Evolutionary conservation across 768 basidiomycete genomes (phyloP), one percentile per base, ranked within the genome.

Genomic region (Crucibulum laeve): DNA sequence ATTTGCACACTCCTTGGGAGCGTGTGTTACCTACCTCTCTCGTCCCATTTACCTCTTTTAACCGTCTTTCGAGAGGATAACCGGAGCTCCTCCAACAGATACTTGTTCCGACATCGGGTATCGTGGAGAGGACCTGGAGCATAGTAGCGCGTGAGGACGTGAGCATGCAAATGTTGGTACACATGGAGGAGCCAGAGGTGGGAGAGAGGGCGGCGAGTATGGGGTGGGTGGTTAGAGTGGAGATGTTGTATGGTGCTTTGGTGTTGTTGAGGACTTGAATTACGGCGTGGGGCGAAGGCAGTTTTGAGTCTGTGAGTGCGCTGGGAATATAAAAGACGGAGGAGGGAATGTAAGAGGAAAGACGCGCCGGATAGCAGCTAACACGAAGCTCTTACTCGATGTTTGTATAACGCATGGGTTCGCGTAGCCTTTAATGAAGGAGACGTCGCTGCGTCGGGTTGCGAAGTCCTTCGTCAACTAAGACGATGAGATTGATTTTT

Each of bases 171-270:
- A 87, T 70, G 58, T 91, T 90, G 34, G 55, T 30, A n/a, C 69
- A 73, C 86, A 93, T 93, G 14, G 59, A 49, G 1, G 62, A 46
- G 10, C 96, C 52, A 3, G 88, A 83, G 14, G 62, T 55, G 2
- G 81, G 74, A 0, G 87, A 79, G 23, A 97, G 77, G 0, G n/a
- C 91, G 7, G 85, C 71, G 13, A 82, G 61, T 0, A 92, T 94
- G 18, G 97, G 78, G 22, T 79, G 65, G 10, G 95, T 91, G 5
- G 91, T 91, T 0, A 93, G 93, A 0, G 85, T 77, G 13, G 93
- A 94, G 52, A 99, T 82, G 63, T 96, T 97, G 71, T 98, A 99
- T 0, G 96, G 96, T 1, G 95, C 96, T 61, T 99, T 99, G 21
- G 94, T 88, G 61, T 98, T 98, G 46, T 81, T 79, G 42, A 98